Percentiles rank a stretch among this genome's conserved stretches.
phyloP scores from a whole-genome alignment of 2,329 filamentous ascomycete genomes.

The Hypomyces rosellus region DNA sequence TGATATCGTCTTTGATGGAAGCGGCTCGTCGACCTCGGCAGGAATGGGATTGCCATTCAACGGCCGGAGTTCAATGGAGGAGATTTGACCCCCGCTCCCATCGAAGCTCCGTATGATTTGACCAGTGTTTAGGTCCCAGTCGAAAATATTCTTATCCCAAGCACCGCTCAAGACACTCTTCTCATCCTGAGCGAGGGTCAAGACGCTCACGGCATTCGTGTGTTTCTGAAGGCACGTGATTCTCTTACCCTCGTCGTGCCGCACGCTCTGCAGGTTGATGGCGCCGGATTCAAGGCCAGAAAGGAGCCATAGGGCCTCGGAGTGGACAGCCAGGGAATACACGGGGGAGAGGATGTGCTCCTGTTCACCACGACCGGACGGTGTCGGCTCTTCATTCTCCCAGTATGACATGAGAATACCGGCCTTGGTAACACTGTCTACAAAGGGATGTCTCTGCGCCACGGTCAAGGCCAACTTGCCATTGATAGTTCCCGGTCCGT shows the following conservation, averaged over 20 bases:
- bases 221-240: slow-evolving; percentile 78
- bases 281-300: slow-evolving; percentile 84
- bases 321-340: slow-evolving; percentile 88
- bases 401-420: slow-evolving; percentile 94
- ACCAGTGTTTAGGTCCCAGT: slow-evolving; percentile 93
- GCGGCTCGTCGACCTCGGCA: slow-evolving; percentile 57
- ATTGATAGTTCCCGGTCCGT: slow-evolving; percentile 91
- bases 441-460: slow-evolving; percentile 91
- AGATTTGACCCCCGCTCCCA: slow-evolving; percentile 76
- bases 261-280: slow-evolving; percentile 88
- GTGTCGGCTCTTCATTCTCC: slow-evolving; percentile 82
- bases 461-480: slow-evolving; percentile 90
- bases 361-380: slow-evolving; percentile 38
- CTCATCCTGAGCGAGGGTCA: slow-evolving; percentile 79
- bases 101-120: slow-evolving; percentile 69
- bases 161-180: slow-evolving; percentile 82
- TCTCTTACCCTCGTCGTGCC: slow-evolving; percentile 89
- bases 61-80: slow-evolving; percentile 78
- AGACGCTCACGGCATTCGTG: slow-evolving; percentile 83
- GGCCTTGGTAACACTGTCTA: slow-evolving; percentile 94
- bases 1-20: slow-evolving; percentile 62
- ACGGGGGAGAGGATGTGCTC: slow-evolving; percentile 75
- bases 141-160: slow-evolving; percentile 91
- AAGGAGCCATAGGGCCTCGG: slow-evolving; percentile 83
- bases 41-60: slow-evolving; percentile 70